These are phyloP conservation scores for Epicoccum sorghinum DNA, from an alignment of 2,329 filamentous ascomycete species.

Conservation along the genomic window DNA sequence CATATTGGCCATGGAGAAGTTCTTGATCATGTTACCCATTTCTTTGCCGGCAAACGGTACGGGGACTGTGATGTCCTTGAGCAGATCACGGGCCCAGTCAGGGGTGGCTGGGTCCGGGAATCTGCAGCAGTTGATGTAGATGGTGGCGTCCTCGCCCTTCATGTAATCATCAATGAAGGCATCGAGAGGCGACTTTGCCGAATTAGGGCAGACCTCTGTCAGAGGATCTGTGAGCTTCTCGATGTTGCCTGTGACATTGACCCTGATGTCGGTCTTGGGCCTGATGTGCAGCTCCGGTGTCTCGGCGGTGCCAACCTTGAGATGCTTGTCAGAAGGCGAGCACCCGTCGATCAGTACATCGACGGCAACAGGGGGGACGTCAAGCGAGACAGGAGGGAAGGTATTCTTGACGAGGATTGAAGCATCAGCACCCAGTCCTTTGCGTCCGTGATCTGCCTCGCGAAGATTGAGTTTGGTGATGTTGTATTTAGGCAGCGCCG, in stretches of 20 bases:
- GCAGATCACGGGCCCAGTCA: constrained; percentile 78
- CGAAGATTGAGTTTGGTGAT: constrained; percentile 80
- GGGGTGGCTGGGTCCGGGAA: constrained; percentile 72
- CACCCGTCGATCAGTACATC: constrained; percentile 87
- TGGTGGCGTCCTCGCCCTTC: constrained; percentile 75
- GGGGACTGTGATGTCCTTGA: constrained; percentile 82
- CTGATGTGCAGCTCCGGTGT: constrained; percentile 71
- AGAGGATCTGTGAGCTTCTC: constrained; percentile 75
- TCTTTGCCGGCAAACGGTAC: constrained; percentile 82
- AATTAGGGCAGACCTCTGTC: constrained; percentile 75
- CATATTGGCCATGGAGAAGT: constrained; percentile 84
- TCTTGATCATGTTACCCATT: constrained; percentile 82
- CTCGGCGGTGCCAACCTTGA: constrained; percentile 77
- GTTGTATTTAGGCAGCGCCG: constrained; percentile 79
- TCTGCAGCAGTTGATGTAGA: constrained; percentile 82
- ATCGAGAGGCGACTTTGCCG: constrained; percentile 82
- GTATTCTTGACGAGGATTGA: constrained; percentile 74
- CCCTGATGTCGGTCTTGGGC: constrained; percentile 69
- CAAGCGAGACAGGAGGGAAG: constrained; percentile 79
- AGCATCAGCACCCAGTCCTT: constrained; percentile 80
- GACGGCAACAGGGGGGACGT: constrained; percentile 80
- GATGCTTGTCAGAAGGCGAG: constrained; percentile 70
- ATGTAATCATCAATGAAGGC: constrained; percentile 81
- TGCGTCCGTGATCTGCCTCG: constrained; percentile 65
- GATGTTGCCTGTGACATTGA: constrained; percentile 75